phyloP scores from a whole-genome alignment of 106 monocot species.

The Dioscorea dumetorum region DNA sequence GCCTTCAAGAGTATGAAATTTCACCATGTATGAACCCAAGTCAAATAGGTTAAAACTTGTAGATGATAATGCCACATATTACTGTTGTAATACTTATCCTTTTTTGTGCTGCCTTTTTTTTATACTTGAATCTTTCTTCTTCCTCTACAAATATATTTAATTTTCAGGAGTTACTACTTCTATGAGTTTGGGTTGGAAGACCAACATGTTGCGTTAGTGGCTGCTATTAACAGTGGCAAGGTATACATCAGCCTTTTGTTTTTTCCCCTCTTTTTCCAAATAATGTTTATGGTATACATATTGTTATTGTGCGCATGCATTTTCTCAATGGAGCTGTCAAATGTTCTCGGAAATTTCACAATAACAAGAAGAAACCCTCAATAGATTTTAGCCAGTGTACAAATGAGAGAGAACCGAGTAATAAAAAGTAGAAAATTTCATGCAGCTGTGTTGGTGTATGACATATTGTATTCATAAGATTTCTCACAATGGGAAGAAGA shows the following conservation, averaged over 20 bases:
- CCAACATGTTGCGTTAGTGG: slow-evolving; percentile 76
- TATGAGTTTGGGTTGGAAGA: slow-evolving; percentile 77
- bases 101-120: neutral
- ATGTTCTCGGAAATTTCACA: neutral
- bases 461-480: no score
- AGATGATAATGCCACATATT: neutral
- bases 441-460: no score
- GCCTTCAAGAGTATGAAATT: no score
- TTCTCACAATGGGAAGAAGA: no score
- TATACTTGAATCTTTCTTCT: neutral
- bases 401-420: neutral
- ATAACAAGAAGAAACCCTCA: neutral
- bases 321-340: no score
- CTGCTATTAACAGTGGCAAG: slow-evolving; percentile 80
- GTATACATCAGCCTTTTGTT: slow-evolving; percentile 7
- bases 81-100: neutral
- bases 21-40: no score
- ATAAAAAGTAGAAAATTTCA: no score
- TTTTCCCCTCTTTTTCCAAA: neutral
- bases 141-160: neutral
- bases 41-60: neutral
- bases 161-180: slow-evolving; percentile 87
- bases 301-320: neutral
- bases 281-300: neutral
- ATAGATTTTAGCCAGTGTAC: neutral